Percentiles rank a stretch among this genome's conserved stretches.
Evolutionary conservation across 2,329 filamentous ascomycete species (phyloP).

Genomic region (Fusarium domesticum): DNA sequence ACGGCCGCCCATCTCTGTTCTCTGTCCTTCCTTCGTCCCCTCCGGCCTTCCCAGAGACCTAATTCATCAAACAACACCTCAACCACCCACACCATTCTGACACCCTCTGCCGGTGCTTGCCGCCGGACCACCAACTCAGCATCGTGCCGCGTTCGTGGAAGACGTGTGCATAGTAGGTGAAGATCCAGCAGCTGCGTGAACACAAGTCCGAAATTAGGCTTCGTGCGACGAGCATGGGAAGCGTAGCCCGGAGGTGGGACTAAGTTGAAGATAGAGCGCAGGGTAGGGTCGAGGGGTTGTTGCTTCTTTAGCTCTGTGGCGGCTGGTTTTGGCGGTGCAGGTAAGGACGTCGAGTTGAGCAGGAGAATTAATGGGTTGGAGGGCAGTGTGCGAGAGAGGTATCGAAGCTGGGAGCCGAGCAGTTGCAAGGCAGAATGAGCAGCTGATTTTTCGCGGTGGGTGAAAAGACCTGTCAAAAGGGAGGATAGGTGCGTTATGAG

Average conservation of each 20-base stretch:
- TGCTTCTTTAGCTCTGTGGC: slow-evolving; percentile 6
- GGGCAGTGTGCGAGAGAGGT: slow-evolving; percentile 41
- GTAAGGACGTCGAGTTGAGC: slow-evolving; percentile 48
- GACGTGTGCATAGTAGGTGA: slow-evolving; percentile 49
- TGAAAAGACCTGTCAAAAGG: slow-evolving; percentile 52
- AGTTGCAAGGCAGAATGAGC: slow-evolving; percentile 49
- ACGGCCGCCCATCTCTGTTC: slow-evolving; percentile 56
- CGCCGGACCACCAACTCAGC: slow-evolving; percentile 32
- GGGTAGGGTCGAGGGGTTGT: slow-evolving; percentile 39
- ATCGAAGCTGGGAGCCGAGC: slow-evolving; percentile 47
- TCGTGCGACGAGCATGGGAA: slow-evolving; percentile 33
- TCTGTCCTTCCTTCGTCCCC: slow-evolving; percentile 32
- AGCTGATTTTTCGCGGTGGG: slow-evolving; percentile 42
- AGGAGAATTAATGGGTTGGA: slow-evolving; percentile 50
- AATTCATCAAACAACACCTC: slow-evolving; percentile 53
- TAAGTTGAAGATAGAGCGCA: slow-evolving; percentile 50
- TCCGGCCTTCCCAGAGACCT: slow-evolving; percentile 42
- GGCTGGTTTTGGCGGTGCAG: slow-evolving; percentile 5
- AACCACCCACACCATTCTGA: slow-evolving; percentile 41
- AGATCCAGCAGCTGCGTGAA: slow-evolving; percentile 55
- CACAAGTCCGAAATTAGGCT: slow-evolving; percentile 52
- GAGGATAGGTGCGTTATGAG: slow-evolving; percentile 54
- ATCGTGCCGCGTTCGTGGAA: slow-evolving; percentile 42
- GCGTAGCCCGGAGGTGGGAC: slow-evolving; percentile 22
- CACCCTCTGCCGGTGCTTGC: slow-evolving; percentile 6